A percentile compares a stretch with the other conserved stretches of the same genome.
These are phyloP conservation scores for Penicillium cataractarum DNA, from an alignment of 495 filamentous ascomycete genomes.

Conservation along the genomic window DNA sequence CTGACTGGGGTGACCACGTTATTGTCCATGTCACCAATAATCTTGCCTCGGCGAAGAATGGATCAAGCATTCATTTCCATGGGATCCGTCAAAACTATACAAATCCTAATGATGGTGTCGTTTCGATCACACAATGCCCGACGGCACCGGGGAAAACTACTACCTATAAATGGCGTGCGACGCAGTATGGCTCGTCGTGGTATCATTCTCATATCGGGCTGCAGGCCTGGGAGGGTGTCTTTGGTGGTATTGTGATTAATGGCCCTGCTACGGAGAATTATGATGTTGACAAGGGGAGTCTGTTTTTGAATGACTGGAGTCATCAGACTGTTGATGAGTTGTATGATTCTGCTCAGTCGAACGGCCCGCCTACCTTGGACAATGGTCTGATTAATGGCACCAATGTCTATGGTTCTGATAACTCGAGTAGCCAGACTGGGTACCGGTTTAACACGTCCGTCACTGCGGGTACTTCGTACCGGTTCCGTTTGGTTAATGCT, in stretches of 20 bases:
- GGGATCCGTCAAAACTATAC: slow-evolving; percentile 47
- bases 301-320: slow-evolving; percentile 31
- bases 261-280: slow-evolving; percentile 61
- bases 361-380: slow-evolving; percentile 36
- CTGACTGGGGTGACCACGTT: slow-evolving; percentile 48
- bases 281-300: slow-evolving; percentile 42
- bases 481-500: slow-evolving; percentile 51
- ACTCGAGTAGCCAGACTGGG: slow-evolving; percentile 35
- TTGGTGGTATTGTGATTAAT: slow-evolving; percentile 37
- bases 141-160: slow-evolving; percentile 30
- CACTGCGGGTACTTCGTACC: slow-evolving; percentile 46
- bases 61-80: slow-evolving; percentile 56
- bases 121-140: slow-evolving; percentile 38
- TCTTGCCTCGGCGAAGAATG: slow-evolving; percentile 48
- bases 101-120: slow-evolving; percentile 51
- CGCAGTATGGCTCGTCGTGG: slow-evolving; percentile 62
- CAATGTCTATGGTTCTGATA: slow-evolving; percentile 42
- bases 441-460: slow-evolving; percentile 44
- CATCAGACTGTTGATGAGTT: slow-evolving; percentile 23
- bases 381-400: slow-evolving; percentile 58
- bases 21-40: slow-evolving; percentile 60
- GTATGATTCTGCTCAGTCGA: slow-evolving; percentile 6
- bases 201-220: slow-evolving; percentile 64
- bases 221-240: slow-evolving; percentile 45
- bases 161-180: slow-evolving; percentile 51